Base-by-base conservation (phyloP, 352 stramenopile species). In the Plasmopara halstedii region DNA sequence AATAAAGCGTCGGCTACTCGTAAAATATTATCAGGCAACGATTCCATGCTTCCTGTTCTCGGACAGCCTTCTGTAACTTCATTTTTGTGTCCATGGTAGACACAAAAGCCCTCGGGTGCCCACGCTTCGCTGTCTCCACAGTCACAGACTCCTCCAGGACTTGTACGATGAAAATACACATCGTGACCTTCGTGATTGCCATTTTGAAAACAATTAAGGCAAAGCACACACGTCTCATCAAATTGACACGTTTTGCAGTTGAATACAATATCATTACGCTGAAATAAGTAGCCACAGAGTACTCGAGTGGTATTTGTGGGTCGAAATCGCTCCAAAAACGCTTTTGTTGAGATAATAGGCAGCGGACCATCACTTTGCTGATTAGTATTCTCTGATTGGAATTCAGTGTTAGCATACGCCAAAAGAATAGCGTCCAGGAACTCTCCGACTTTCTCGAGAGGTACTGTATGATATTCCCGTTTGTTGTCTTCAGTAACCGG, bases 211-310 rank as follows among this genome's bases (percentile, higher is more conserved):
- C 96, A 99, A 27, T 73, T 64, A 43, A 98, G 85, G 58, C 96
- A 99, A 48, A 97, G 71, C 38, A 99, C 96, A 49, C 95, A 99
- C 23, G 96, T 99, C 51, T 91, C 75, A 65, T 99, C 96, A 9
- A 88, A 84, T 58, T 99, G 93, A 62, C 96, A 99, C 46, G 94
- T 98, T 32, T 94, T 87, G 75, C 96, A 99, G 60, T 98, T 98
- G 88, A 97, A 99, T 17, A 94, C 93, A 59, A 99, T 97, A 70
- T 99, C 96, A 42, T 96, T 96, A 4, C 89, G 74, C 50, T 97
- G 81, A 60, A 99, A 98, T 21, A 98, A 70, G 64, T 98, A 98
- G 14, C 95, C 95, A 60, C 96, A 99, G 7, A 89, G 70, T 4
- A 65, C 60, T 27, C 77, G 73, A 0, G 68, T 64, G 26, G 63